A percentile compares a stretch with the other conserved stretches of the same genome.
phyloP scores from a whole-genome alignment of 352 stramenopile species.

The Bremia lactucae region DNA sequence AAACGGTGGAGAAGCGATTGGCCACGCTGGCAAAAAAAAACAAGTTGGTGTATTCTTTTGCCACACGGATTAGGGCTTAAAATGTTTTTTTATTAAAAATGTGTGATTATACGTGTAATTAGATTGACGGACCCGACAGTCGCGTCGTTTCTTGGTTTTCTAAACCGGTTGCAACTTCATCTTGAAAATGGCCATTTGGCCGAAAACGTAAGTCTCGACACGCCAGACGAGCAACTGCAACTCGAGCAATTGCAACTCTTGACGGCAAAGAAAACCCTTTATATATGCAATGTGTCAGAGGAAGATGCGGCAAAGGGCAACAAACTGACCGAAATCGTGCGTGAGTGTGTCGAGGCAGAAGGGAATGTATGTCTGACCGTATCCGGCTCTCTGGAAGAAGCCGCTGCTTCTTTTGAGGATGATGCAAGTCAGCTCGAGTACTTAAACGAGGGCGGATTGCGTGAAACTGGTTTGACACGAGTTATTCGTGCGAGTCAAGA shows the following conservation, averaged over 20 bases:
- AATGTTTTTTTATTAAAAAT: not conserved
- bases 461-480: slow-evolving; percentile 67
- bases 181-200: slow-evolving; percentile 82
- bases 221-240: slow-evolving; percentile 79
- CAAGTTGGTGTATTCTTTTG: slow-evolving; percentile 29
- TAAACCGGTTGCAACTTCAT: slow-evolving; percentile 47
- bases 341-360: slow-evolving; percentile 51
- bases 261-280: slow-evolving; percentile 93
- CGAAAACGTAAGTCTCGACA: slow-evolving; percentile 42
- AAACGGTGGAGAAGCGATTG: slow-evolving; percentile 66
- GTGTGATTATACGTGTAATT: not conserved
- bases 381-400: slow-evolving; percentile 69
- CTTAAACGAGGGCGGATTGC: slow-evolving; percentile 73
- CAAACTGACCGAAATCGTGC: slow-evolving; percentile 82
- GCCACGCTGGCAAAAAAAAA: slow-evolving; percentile 69
- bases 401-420: slow-evolving; percentile 71
- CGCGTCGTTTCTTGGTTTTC: slow-evolving; percentile 37
- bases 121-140: slow-evolving; percentile 50
- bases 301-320: slow-evolving; percentile 90
- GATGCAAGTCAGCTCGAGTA: slow-evolving; percentile 91
- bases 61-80: not conserved
- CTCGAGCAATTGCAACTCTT: slow-evolving; percentile 76
- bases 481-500: slow-evolving; percentile 88
- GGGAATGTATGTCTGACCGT: slow-evolving; percentile 63
- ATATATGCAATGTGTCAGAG: slow-evolving; percentile 95